Evolutionary conservation across 345 rosid genomes (phyloP).

Genomic region (Iberis pinnata): DNA sequence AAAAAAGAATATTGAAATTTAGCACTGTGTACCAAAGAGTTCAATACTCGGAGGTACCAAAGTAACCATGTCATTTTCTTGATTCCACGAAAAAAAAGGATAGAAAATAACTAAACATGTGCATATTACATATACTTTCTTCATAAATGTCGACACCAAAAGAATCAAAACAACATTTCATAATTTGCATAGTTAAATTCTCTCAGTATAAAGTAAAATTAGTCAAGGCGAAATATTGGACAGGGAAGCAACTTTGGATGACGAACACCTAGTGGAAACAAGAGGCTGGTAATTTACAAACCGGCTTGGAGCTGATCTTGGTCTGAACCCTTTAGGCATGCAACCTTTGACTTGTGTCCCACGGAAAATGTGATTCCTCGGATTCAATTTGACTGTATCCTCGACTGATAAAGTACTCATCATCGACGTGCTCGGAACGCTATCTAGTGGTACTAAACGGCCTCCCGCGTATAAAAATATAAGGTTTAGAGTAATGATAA

Average conservation of each 20-base stretch:
- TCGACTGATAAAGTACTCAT: conserved; percentile 40
- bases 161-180: conserved; percentile 16
- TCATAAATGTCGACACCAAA: conserved; percentile 11
- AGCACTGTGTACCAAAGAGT: too few species aligned
- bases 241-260: conserved; percentile 4
- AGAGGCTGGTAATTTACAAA: conserved; percentile 63
- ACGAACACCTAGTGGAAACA: conserved; percentile 39
- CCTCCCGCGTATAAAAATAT: conserved; percentile 21
- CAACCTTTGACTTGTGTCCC: conserved; percentile 51
- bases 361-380: conserved; percentile 34
- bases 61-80: too few species aligned
- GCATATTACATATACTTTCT: not conserved
- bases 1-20: too few species aligned
- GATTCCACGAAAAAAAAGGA: too few species aligned
- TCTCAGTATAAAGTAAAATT: not conserved
- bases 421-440: conserved; percentile 62
- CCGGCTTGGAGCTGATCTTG: conserved; percentile 82
- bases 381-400: conserved; percentile 39
- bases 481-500: conserved; percentile 25
- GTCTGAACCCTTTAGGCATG: conserved; percentile 71
- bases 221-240: conserved; percentile 27
- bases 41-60: too few species aligned
- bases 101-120: too few species aligned
- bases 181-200: conserved; percentile 1
- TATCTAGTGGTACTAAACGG: conserved; percentile 38